These are phyloP conservation scores for Microsporum canis DNA, from an alignment of 2,329 filamentous ascomycete genomes.

Conservation along the genomic window DNA sequence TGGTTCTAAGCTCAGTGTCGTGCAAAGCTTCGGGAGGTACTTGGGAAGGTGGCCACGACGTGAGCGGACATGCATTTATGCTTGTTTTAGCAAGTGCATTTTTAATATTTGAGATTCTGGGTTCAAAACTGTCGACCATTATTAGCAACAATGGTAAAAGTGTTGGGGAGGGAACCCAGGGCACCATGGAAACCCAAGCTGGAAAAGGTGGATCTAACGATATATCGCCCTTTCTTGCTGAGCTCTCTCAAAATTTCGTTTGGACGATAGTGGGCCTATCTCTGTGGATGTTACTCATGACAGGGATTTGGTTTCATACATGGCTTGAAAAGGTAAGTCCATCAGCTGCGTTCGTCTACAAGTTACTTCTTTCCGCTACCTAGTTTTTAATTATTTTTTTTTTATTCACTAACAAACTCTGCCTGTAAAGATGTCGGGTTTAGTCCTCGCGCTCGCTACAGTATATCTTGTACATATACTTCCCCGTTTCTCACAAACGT, in stretches of 20 bases:
- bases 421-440: conserved; percentile 36
- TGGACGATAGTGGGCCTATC: conserved; percentile 56
- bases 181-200: conserved; percentile 9
- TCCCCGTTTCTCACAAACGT: conserved; percentile 34
- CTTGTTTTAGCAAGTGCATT: conserved; percentile 75
- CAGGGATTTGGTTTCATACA: conserved; percentile 94
- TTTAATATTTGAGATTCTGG: conserved; percentile 67
- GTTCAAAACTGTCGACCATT: conserved; percentile 50
- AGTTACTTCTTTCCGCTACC: conserved; percentile 17
- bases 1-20: conserved; percentile 59
- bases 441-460: conserved; percentile 38
- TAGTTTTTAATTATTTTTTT: background rate
- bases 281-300: conserved; percentile 98
- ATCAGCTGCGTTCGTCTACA: conserved; percentile 19
- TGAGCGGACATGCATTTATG: conserved; percentile 90
- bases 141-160: conserved; percentile 41
- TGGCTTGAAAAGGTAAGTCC: conserved; percentile 80
- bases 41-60: conserved; percentile 93
- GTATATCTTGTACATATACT: conserved; percentile 43
- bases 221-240: conserved; percentile 45
- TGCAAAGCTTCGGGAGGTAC: conserved; percentile 72
- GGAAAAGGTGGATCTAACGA: conserved; percentile 19
- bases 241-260: conserved; percentile 40
- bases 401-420: conserved; percentile 7
- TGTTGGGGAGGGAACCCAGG: conserved; percentile 24